These are phyloP conservation scores for Caryopteris hybrid DNA, from an alignment of 305 asterid genomes.

Conservation along the genomic window DNA sequence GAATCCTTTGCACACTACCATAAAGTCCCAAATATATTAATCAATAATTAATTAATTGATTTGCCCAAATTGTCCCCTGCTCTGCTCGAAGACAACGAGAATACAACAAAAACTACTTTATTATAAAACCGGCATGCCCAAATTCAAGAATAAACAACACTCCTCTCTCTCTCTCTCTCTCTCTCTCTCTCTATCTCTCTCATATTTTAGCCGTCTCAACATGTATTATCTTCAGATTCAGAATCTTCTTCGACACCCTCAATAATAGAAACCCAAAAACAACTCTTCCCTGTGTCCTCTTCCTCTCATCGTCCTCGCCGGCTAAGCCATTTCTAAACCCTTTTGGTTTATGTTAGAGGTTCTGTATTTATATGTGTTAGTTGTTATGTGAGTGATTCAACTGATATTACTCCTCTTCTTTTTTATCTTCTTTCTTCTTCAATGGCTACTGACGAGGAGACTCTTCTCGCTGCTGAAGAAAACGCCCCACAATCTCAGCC, in stretches of 20 bases:
- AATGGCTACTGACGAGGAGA: conserved; percentile 78
- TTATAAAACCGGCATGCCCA: not conserved
- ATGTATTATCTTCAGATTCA: conserved; percentile 29
- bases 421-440: not conserved
- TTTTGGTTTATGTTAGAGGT: not conserved
- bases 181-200: conserved; percentile 5
- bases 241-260: conserved; percentile 44
- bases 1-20: too few species aligned
- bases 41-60: too few species aligned
- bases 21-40: too few species aligned
- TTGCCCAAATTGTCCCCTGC: not conserved
- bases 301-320: conserved; percentile 29
- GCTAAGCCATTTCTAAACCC: conserved; percentile 17
- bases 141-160: conserved; percentile 5
- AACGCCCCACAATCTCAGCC: conserved; percentile 21
- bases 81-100: conserved; percentile 5
- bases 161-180: conserved; percentile 13
- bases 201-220: conserved; percentile 35
- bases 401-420: not conserved
- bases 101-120: not conserved
- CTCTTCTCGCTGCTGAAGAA: conserved; percentile 42
- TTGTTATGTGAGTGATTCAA: conserved; percentile 8
- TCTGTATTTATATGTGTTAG: conserved; percentile 12
- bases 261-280: not conserved
- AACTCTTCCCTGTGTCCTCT: conserved; percentile 13